Conservation (phyloP, 2,329 filamentous ascomycete genomes). For the Colletotrichum sp. region DNA sequence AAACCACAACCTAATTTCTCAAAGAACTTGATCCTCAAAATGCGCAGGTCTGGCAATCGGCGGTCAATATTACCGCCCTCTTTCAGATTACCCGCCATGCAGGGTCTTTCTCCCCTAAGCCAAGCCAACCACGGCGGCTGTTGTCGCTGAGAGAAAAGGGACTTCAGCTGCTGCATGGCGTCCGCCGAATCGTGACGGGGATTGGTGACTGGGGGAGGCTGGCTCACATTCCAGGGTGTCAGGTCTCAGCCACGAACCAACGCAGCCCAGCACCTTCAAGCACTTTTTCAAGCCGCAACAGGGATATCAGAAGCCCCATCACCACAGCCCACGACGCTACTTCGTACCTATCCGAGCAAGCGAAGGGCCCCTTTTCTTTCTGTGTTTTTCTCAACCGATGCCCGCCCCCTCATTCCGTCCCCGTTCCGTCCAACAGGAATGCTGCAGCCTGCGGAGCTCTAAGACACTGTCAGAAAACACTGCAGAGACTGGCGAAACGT, state of each 20-base stretch:
- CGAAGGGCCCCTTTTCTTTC: not conserved
- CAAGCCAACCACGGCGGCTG: not conserved
- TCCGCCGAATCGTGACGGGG: not conserved
- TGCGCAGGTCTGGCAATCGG: not conserved
- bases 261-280: not conserved
- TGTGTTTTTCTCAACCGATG: not conserved
- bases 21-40: not conserved
- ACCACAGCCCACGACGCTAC: slow-evolving; percentile 3
- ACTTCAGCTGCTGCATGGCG: not conserved
- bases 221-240: slow-evolving; percentile 4
- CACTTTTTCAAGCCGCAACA: slow-evolving; percentile 12
- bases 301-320: not conserved
- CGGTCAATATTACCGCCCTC: not conserved
- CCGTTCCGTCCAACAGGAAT: not conserved
- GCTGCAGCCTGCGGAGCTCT: not conserved
- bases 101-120: not conserved
- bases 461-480: not conserved
- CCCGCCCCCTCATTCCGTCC: not conserved
- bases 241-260: slow-evolving; percentile 14
- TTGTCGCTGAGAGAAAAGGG: not conserved
- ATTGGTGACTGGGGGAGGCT: not conserved
- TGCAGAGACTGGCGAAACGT: not conserved
- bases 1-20: not conserved
- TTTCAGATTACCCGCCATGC: not conserved
- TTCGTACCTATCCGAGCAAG: not conserved